Percentiles rank a stretch among this genome's conserved stretches.
These are phyloP conservation scores for Penicillium sp. DNA, from an alignment of 2,329 filamentous ascomycete species.

Conservation along the genomic window DNA sequence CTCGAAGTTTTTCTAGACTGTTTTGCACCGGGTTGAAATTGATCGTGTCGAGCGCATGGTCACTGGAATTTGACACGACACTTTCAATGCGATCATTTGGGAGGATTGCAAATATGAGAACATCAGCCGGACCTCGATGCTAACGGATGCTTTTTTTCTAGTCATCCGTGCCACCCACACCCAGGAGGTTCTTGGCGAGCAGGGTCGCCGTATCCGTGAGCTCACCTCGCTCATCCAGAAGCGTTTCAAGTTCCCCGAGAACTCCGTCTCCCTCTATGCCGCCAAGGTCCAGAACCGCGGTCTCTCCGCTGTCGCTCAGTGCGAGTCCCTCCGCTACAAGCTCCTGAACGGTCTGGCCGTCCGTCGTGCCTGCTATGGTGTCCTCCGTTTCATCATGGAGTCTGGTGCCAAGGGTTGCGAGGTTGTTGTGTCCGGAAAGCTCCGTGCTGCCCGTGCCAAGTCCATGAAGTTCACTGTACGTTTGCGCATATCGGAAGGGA, in stretches of 20 bases:
- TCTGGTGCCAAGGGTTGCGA: conserved; percentile 98
- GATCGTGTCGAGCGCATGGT: conserved; percentile 9
- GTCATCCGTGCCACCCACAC: conserved; percentile 99
- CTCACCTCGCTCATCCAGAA: conserved; percentile 99
- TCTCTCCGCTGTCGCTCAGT: conserved; percentile 99
- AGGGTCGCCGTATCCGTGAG: conserved; percentile 99
- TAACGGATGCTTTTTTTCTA: conserved; percentile 35
- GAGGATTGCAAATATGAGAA: background rate
- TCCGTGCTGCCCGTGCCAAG: conserved; percentile 98
- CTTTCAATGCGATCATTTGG: background rate
- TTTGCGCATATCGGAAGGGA: conserved; percentile 14
- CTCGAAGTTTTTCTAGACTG: conserved; percentile 14
- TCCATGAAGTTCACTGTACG: conserved; percentile 99
- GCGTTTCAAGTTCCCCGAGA: conserved; percentile 99
- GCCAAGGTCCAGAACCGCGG: conserved; percentile 99
- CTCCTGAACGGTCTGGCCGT: conserved; percentile 99
- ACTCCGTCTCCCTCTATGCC: conserved; percentile 98
- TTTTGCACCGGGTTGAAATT: conserved; percentile 15
- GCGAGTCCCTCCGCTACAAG: conserved; percentile 99
- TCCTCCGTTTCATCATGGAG: conserved; percentile 99
- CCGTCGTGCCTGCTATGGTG: conserved; percentile 98
- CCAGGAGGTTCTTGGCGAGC: conserved; percentile 99
- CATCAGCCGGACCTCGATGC: conserved; percentile 17
- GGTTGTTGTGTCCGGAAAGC: conserved; percentile 98
- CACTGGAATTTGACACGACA: background rate